phyloP scores from a whole-genome alignment of 1,284 basidiomycete genomes.

The Pseudozyma tsukubaensis region DNA sequence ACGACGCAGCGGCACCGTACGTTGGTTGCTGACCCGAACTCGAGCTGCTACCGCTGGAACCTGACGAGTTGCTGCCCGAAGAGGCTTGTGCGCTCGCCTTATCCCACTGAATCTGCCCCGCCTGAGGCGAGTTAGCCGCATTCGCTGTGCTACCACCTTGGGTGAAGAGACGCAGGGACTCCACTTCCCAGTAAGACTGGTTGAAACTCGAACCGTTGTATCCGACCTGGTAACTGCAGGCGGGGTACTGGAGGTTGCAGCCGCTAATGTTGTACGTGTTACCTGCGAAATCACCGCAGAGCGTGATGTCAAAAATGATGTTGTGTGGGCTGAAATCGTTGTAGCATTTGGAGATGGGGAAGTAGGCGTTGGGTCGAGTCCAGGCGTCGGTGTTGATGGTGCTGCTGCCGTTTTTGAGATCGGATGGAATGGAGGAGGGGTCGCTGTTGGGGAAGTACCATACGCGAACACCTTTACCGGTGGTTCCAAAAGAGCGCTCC shows the following conservation, averaged over 20 bases:
- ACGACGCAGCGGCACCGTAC: neutral
- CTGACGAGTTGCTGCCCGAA: neutral
- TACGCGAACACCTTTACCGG: constrained; percentile 61
- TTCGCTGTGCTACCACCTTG: constrained; percentile 49
- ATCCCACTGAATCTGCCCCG: neutral
- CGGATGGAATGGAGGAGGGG: constrained; percentile 39
- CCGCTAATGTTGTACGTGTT: constrained; percentile 45
- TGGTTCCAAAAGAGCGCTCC: constrained; percentile 60
- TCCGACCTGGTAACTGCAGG: constrained; percentile 56
- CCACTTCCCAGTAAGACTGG: constrained; percentile 61
- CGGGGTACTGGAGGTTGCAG: constrained; percentile 51
- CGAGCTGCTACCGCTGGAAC: neutral
- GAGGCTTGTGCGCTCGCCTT: too few relatives aligned
- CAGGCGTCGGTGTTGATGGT: constrained; percentile 53
- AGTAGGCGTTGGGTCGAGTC: constrained; percentile 57
- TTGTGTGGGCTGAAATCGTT: constrained; percentile 57
- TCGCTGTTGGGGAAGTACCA: constrained; percentile 60
- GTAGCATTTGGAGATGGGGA: constrained; percentile 57
- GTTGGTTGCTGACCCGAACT: too few relatives aligned
- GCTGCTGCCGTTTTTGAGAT: constrained; percentile 41
- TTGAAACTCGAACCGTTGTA: constrained; percentile 55
- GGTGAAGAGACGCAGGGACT: constrained; percentile 52
- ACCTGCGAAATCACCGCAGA: constrained; percentile 63
- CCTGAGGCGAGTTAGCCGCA: constrained; percentile 38
- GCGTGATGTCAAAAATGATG: constrained; percentile 64